Percentiles rank a stretch among this genome's conserved stretches.
These are phyloP conservation scores for Cydonia oblonga DNA, from an alignment of 331 rosid genomes.

Conservation along the genomic window DNA sequence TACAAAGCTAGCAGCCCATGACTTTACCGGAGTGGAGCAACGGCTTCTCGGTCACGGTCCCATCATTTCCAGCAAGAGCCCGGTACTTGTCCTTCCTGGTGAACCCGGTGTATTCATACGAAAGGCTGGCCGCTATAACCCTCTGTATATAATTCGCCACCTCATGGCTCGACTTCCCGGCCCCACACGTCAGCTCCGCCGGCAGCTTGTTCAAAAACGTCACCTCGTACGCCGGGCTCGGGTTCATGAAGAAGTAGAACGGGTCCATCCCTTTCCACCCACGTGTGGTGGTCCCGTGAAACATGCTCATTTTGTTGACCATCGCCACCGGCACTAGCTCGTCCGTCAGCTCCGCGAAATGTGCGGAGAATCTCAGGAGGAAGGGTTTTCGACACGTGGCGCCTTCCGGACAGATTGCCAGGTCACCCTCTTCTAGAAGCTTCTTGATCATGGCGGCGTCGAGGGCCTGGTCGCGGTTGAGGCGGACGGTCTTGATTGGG, in stretches of 20 bases:
- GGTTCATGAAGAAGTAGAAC: conserved; percentile 82
- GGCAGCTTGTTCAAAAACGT: conserved; percentile 61
- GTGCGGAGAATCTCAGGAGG: conserved; percentile 53
- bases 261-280: conserved; percentile 95
- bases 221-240: conserved; percentile 68
- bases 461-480: conserved; percentile 38
- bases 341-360: conserved; percentile 60
- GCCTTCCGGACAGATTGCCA: conserved; percentile 74
- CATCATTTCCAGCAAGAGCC: conserved; percentile 81
- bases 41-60: conserved; percentile 38
- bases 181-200: conserved; percentile 39
- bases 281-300: conserved; percentile 68
- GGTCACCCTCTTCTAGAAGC: conserved; percentile 52
- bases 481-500: conserved; percentile 55
- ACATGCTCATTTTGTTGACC: conserved; percentile 78
- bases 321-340: conserved; percentile 77
- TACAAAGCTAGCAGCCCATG: conserved; percentile 24
- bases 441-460: conserved; percentile 64
- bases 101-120: conserved; percentile 62
- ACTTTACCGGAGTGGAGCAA: conserved; percentile 1
- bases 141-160: conserved; percentile 83
- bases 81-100: conserved; percentile 69
- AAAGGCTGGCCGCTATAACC: conserved; percentile 47
- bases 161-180: conserved; percentile 60
- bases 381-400: conserved; percentile 77